Percentiles rank a stretch among this genome's conserved stretches.
These are phyloP conservation scores for Chrysanthemum makinoi DNA, from an alignment of 129 eudicot genomes.

Conservation along the genomic window DNA sequence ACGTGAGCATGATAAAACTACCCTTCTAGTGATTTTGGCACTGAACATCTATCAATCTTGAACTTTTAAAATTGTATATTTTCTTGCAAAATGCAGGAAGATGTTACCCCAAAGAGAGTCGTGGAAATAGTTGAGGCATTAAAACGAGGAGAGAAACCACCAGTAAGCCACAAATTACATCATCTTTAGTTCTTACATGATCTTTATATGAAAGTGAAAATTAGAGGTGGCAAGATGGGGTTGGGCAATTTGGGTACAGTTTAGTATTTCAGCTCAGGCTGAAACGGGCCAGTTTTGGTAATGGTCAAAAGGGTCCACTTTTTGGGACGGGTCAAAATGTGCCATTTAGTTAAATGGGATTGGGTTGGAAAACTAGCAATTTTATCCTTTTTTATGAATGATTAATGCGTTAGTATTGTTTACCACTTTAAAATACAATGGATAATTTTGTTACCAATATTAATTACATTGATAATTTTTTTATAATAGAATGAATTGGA, in stretches of 20 bases:
- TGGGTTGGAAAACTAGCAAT: neutral
- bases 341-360: too few species aligned
- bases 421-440: too few species aligned
- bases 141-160: conserved; percentile 96
- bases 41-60: neutral
- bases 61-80: neutral
- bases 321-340: neutral
- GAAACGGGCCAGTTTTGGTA: neutral
- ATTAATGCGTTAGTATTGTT: too few species aligned
- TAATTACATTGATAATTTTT: too few species aligned
- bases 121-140: conserved; percentile 93
- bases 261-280: neutral
- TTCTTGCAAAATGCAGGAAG: conserved; percentile 57
- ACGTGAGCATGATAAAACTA: conserved; percentile 43
- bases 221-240: too few species aligned
- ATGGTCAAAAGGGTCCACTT: neutral
- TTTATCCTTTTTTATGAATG: neutral
- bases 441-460: too few species aligned
- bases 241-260: neutral
- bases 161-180: conserved; percentile 51
- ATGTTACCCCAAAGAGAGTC: conserved; percentile 81
- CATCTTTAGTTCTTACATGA: too few species aligned
- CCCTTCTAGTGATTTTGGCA: neutral
- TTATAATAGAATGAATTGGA: neutral
- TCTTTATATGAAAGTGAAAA: too few species aligned